Percentiles rank a stretch among this genome's conserved stretches.
Evolutionary conservation across 1,284 basidiomycete species (phyloP).

Genomic region (Microbotryum saponariae): DNA sequence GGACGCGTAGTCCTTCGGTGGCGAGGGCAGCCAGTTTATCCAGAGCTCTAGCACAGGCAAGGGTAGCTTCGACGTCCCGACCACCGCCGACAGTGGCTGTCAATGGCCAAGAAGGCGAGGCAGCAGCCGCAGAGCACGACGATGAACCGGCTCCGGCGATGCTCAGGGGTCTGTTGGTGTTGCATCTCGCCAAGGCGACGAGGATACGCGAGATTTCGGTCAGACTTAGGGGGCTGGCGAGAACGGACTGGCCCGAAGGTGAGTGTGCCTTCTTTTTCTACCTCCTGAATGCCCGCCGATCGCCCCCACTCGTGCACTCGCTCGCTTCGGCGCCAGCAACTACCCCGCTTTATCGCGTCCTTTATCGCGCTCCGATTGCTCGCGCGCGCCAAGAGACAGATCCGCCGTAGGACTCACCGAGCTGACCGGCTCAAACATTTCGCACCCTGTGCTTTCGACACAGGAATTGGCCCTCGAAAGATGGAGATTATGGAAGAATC

Average conservation of each 20-base stretch:
- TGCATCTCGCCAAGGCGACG: constrained; percentile 72
- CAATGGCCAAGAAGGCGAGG: no score
- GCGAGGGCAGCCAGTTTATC: no score
- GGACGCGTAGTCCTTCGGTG: not conserved
- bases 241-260: constrained; percentile 81
- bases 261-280: constrained; percentile 23
- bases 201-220: constrained; percentile 79
- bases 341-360: no score
- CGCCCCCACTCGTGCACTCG: no score
- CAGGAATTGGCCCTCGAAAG: constrained; percentile 69
- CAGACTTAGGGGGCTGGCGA: constrained; percentile 60
- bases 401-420: no score
- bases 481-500: constrained; percentile 75
- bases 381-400: no score
- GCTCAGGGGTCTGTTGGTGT: constrained; percentile 75
- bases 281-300: no score
- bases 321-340: no score
- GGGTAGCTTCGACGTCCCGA: no score
- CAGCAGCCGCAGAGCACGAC: constrained; percentile 18
- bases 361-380: no score
- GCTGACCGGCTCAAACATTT: not conserved
- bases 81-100: no score
- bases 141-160: constrained; percentile 60
- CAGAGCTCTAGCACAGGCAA: no score
- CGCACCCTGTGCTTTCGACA: not conserved